Percentiles rank a stretch among this genome's conserved stretches.
These are phyloP conservation scores for Hylodesmum podocarpum DNA, from an alignment of 306 rosid genomes.

Conservation along the genomic window DNA sequence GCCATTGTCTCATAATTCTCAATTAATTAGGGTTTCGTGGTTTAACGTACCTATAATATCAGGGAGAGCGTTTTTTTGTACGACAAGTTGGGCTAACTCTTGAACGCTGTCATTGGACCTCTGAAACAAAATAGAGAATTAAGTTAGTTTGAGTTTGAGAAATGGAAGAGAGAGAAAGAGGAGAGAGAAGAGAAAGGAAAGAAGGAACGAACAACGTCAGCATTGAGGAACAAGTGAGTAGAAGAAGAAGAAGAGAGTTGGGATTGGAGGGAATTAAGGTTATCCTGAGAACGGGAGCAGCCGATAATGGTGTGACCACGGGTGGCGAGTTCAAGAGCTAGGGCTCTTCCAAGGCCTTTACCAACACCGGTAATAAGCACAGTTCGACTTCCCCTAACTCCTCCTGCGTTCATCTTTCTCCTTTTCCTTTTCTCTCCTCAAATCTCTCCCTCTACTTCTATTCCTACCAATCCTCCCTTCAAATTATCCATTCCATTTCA, in stretches of 20 bases:
- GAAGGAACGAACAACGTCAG: constrained; percentile 50
- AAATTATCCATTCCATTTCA: no score
- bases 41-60: constrained; percentile 53
- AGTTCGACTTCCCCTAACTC: constrained; percentile 25
- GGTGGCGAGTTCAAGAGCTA: constrained; percentile 69
- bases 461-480: no score
- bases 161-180: neutral
- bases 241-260: constrained; percentile 37
- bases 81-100: constrained; percentile 56
- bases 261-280: constrained; percentile 55
- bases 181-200: no score
- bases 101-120: constrained; percentile 55
- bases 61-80: constrained; percentile 60
- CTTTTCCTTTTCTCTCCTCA: neutral
- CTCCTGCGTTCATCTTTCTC: neutral
- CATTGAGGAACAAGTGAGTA: constrained; percentile 55
- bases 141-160: neutral
- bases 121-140: constrained; percentile 25
- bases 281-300: constrained; percentile 75
- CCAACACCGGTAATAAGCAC: constrained; percentile 80
- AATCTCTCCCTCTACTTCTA: no score
- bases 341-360: constrained; percentile 75
- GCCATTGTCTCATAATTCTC: no score
- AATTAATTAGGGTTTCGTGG: neutral
- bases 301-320: constrained; percentile 77